Base-by-base conservation (phyloP, 345 rosid species). In the Kernera saxatilis region DNA sequence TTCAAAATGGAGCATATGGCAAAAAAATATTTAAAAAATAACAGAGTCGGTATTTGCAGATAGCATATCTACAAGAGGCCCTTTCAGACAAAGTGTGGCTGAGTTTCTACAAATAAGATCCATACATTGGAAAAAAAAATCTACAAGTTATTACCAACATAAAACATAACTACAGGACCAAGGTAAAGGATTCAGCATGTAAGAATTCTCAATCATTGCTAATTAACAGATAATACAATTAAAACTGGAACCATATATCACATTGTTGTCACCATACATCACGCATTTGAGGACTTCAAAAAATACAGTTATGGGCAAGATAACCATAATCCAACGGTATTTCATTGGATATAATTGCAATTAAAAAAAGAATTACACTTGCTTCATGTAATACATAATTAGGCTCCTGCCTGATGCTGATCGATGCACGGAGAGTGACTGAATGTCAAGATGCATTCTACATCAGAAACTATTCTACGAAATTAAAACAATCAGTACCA, bases 381-480 rank as follows among this genome's bases (percentile, higher is more conserved):
- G 52, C 66, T 27, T 56, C 61, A 66, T 66, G 30, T 21, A 40
- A 14, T 57, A 59, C 55, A 67, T 49, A 67, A 44, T 51, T 30
- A 74, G 48, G 46, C 32, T 60, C 13, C 62, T 60, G 57, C 49
- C 48, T 50, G 48, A 40, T 33, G 29, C 32, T 59, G 73, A 41
- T 32, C 27, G 62, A 40, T 29, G 18, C 32, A 41, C 23, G 33
- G 43, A 53, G 58, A 44, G 52, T 9, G n/a, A 69, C 33, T 36
- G 17, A 27, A 8, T 25, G 27, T 35, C 29, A 30, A 23, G 40
- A 40, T 5, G 30, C 21, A 17, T 41, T 12, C 29, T 11, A 58
- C 56, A 58, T 58, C 27, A 57, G 14, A 26, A 52, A 63, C 22
- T n/a, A 40, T 63, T 32, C 33, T 40, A 41, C 22, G 49, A 51